phyloP scores from a whole-genome alignment of 108 stramenopile genomes.

The Schizochytrium sp. region DNA sequence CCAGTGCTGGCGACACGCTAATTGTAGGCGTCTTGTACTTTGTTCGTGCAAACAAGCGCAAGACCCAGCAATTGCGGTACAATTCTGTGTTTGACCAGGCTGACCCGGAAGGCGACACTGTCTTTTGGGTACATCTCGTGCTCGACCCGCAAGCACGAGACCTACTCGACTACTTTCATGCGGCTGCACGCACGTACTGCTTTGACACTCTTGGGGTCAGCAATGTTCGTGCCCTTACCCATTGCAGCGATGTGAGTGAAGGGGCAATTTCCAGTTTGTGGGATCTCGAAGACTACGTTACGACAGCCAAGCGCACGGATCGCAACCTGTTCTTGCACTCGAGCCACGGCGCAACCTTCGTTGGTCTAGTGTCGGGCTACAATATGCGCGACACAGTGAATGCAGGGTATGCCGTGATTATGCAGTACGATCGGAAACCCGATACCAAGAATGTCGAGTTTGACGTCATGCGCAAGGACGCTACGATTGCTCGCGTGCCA shows the following conservation, averaged over 20 bases:
- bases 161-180: background rate
- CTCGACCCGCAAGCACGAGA: background rate
- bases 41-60: background rate
- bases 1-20: background rate
- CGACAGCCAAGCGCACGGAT: background rate
- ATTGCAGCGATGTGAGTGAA: background rate
- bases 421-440: background rate
- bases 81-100: background rate
- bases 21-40: background rate
- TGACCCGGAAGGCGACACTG: background rate
- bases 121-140: background rate
- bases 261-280: background rate
- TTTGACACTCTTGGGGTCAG: background rate
- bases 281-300: background rate
- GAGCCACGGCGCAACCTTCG: background rate
- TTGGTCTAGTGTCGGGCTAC: background rate
- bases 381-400: background rate
- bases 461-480: no score
- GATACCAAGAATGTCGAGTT: no score
- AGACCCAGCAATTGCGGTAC: background rate
- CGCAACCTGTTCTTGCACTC: background rate
- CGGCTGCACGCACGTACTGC: background rate
- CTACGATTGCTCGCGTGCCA: no score
- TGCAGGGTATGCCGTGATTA: background rate
- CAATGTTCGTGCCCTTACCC: background rate